Evolutionary conservation across 2,329 filamentous ascomycete species (phyloP), one percentile per base, ranked within the genome.

Genomic region (Fusarium buharicum): DNA sequence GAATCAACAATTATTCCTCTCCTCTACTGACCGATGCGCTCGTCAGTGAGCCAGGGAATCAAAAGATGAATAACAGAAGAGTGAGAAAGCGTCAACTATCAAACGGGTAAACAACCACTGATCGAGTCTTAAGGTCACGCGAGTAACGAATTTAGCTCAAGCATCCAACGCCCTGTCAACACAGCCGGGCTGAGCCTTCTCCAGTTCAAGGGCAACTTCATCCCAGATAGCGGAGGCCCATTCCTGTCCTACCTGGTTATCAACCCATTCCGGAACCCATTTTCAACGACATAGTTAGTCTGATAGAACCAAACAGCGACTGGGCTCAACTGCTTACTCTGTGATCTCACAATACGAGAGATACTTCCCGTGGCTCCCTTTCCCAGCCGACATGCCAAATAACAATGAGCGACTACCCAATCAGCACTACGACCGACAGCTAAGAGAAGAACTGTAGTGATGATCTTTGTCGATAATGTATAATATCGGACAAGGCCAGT

Each of bases 371-470:
- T 45, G 41, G 30, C 41, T 45, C 41, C 24, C 18, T 34, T n/a
- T 13, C 10, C 41, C 30, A 7, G 41, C 18, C 20, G 41, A 28
- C 41, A 45, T 34, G n/a, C 41, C 41, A 10, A 45, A 45, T 12
- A 45, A 45, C 11, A 45, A 17, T 13, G 41, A 45, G 12, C 41
- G 41, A 34, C 41, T 45, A 24, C 41, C 41, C 41, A 17, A 45
- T 45, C 41, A 34, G 41, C 41, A 34, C 43, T 34, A 7, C 43
- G 43, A n/a, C 43, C 43, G 12, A 45, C 9, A 6, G 33, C n/a
- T 31, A 24, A 4, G 6, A 30, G 43, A 17, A 45, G 6, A 17
- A 34, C 14, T 22, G 43, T 34, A 12, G 30, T 34, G 14, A 45
- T 34, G 9, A 45, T 34, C 30, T 34, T 22, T 4, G 43, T 45